Percentiles rank a stretch among this genome's conserved stretches.
phyloP scores from a whole-genome alignment of 345 rosid genomes.

The Isatis tinctoria region DNA sequence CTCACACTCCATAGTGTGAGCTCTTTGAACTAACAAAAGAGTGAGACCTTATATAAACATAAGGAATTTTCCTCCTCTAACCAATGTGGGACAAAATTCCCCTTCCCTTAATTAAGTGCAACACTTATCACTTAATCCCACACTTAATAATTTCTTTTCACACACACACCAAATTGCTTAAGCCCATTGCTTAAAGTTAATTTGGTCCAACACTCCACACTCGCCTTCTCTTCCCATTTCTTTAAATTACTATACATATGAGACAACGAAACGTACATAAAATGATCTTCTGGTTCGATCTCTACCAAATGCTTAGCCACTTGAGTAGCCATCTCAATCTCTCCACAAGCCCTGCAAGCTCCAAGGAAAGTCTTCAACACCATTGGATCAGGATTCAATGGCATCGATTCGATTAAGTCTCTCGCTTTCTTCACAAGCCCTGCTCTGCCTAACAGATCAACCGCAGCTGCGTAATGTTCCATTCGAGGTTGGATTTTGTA shows the following conservation, averaged over 20 bases:
- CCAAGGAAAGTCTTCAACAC: conserved; percentile 72
- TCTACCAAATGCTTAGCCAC: conserved; percentile 57
- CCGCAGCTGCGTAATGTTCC: conserved; percentile 79
- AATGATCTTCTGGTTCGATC: conserved; percentile 69
- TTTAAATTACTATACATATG: conserved; percentile 59
- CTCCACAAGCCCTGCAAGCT: conserved; percentile 65
- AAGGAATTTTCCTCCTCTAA: too few relatives aligned
- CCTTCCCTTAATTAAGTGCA: too few relatives aligned
- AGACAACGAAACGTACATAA: conserved; percentile 58
- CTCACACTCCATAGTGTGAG: too few relatives aligned
- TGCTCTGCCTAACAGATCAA: conserved; percentile 77
- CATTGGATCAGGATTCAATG: conserved; percentile 59
- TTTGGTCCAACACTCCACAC: too few relatives aligned
- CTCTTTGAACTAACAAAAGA: too few relatives aligned
- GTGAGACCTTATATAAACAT: too few relatives aligned
- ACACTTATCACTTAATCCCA: too few relatives aligned
- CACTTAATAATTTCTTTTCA: too few relatives aligned
- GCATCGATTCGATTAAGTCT: conserved; percentile 62
- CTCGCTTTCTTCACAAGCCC: conserved; percentile 50
- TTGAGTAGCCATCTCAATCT: conserved; percentile 58
- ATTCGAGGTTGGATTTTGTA: conserved; percentile 54
- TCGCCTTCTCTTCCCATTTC: conserved; percentile 65
- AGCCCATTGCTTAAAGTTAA: too few relatives aligned
- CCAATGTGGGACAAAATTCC: too few relatives aligned
- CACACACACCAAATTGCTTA: too few relatives aligned